These are phyloP conservation scores for Hansenula sp. DNA, from an alignment of 1,139 yeast species.

Conservation along the genomic window DNA sequence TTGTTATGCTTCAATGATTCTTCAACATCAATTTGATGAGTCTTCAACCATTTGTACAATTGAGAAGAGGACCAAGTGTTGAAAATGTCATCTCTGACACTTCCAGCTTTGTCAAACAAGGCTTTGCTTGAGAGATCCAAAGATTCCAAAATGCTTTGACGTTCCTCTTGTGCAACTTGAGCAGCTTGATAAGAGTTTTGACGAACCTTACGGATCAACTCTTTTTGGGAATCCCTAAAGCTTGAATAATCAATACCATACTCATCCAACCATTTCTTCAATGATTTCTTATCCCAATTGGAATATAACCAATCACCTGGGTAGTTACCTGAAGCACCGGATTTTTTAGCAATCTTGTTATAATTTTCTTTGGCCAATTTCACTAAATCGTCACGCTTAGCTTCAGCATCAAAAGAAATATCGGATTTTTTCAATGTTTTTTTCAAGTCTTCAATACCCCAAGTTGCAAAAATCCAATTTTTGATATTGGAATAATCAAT, in stretches of 20 bases:
- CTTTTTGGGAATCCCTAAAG: conserved; percentile 35
- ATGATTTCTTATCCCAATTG: conserved; percentile 40
- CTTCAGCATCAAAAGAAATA: conserved; percentile 29
- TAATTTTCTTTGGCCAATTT: conserved; percentile 35
- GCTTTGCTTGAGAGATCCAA: conserved; percentile 33
- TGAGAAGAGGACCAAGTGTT: conserved; percentile 45
- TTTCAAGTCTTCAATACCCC: conserved; percentile 42
- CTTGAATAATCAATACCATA: conserved; percentile 39
- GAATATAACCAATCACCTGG: conserved; percentile 50
- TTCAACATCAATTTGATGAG: conserved; percentile 37
- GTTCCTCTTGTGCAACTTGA: conserved; percentile 31
- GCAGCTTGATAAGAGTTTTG: conserved; percentile 40
- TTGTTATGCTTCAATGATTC: conserved; percentile 29
- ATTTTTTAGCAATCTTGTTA: conserved; percentile 31
- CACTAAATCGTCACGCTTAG: conserved; percentile 29
- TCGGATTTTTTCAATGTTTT: conserved; percentile 33
- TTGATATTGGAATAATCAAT: conserved; percentile 12
- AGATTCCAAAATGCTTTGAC: conserved; percentile 35
- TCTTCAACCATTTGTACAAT: conserved; percentile 42
- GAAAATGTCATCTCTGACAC: conserved; percentile 40
- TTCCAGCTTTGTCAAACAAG: conserved; percentile 37
- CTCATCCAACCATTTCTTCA: conserved; percentile 44
- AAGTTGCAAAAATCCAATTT: conserved; percentile 39
- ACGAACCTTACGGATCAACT: conserved; percentile 39
- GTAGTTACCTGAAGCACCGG: conserved; percentile 40